Evolutionary conservation across 192 early-diverging fungal genomes (phyloP), one percentile per base, ranked within the genome.

Genomic region (Entophlyctis luteolus): DNA sequence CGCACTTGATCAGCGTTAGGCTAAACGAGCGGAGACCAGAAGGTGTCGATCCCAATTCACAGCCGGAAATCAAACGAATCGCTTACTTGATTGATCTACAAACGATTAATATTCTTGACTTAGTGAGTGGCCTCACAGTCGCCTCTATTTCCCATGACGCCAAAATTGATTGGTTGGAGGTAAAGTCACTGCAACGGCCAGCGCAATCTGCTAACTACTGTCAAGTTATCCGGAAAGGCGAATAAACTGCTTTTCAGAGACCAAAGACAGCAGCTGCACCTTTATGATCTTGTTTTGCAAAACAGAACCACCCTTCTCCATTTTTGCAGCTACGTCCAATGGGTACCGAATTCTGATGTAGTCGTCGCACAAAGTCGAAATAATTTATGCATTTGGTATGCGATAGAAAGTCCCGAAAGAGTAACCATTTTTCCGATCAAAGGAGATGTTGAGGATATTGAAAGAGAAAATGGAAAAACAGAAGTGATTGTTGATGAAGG

Each of bases 401-500:
- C 84, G 25, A 86, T 87, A 46, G 82, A 85, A 48, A 74, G 75
- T 3, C 85, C 85, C 20, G 84, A 86, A 52, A 69, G 84, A 16
- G 84, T 87, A 23, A 87, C 85, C 18, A 85, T 81, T 75, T 82
- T 86, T 49, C 84, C 85, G 2, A 86, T 87, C 48, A 87, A 87
- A 70, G 85, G 85, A 18, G 85, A 87, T 55, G 74, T 87, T 8
- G 82, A 86, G 49, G 84, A 87, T 62, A 87, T 87, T 57, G 85
- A 86, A 57, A 65, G 85, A 14, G 75, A 68, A 20, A 72, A 79
- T 57, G 84, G 85, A 10, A 82, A 79, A 39, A 87, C 85, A 3
- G 81, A 84, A 54, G 84, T 87, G 34, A 81, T 87, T 58, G 85
- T 86, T 0, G 85, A 87, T 59, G 85, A 87, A 65, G 85, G 85